A percentile compares a stretch with the other conserved stretches of the same genome.
These are phyloP conservation scores for Podaxis mareebaensis DNA, from an alignment of 768 basidiomycete genomes.

Conservation along the genomic window DNA sequence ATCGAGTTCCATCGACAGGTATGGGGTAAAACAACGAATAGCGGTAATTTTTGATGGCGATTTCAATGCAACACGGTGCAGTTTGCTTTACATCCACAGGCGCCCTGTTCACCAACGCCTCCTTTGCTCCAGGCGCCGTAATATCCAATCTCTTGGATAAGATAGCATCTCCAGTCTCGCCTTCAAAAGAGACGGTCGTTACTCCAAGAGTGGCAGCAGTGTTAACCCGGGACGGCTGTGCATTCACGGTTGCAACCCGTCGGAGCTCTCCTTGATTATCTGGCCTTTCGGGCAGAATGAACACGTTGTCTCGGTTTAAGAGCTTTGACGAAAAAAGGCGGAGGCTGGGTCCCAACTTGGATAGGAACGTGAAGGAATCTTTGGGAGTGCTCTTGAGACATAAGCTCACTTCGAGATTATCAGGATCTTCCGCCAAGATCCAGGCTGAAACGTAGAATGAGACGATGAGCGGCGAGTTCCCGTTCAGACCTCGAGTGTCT, in stretches of 20 bases:
- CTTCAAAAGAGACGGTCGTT: neutral
- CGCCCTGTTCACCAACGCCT: constrained; percentile 23
- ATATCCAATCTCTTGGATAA: constrained; percentile 20
- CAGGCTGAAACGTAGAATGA: constrained; percentile 35
- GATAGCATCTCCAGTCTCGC: neutral
- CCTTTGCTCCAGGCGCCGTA: constrained; percentile 19
- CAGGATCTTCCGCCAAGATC: constrained; percentile 27
- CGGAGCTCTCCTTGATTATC: constrained; percentile 14
- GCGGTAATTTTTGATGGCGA: constrained; percentile 27
- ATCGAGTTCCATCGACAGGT: constrained; percentile 37
- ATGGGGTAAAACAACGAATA: constrained; percentile 39
- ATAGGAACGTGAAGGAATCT: constrained; percentile 14
- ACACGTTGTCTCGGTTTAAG: constrained; percentile 30
- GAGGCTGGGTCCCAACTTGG: constrained; percentile 28
- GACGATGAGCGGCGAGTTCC: constrained; percentile 34
- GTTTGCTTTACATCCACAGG: constrained; percentile 26
- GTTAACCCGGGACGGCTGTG: neutral
- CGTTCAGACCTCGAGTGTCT: constrained; percentile 32
- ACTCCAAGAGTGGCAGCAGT: neutral
- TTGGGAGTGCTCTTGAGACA: constrained; percentile 27
- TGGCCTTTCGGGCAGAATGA: constrained; percentile 31
- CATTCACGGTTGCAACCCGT: neutral
- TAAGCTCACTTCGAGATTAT: constrained; percentile 27
- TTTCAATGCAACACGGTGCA: constrained; percentile 32
- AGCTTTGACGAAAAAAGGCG: constrained; percentile 29